Base-by-base conservation (phyloP, 305 asterid species). In the Striga hermonthica region DNA sequence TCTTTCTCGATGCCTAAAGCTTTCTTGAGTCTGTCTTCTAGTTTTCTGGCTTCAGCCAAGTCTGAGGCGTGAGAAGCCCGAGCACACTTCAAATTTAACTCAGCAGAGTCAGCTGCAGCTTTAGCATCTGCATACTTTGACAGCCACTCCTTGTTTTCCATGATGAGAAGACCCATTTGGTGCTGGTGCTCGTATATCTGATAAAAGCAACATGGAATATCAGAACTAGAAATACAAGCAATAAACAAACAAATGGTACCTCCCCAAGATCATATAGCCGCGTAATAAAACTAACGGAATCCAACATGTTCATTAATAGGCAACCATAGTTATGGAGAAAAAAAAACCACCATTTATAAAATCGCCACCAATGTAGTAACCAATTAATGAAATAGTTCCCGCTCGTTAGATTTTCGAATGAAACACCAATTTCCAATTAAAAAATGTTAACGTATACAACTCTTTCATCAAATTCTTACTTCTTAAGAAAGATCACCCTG, bases 1-100 rank as follows among this genome's bases (percentile, higher is more conserved):
- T 94, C 99, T 78, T 86, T 88, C 88, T 94, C 98, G 67, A 94
- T 77, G 45, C 90, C 97, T 74, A 86, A 88, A 47, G 96, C 90
- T 75, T 85, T 94, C 83, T 81, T 90, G 75, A 94, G 80, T 78
- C 80, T 68, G 64, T 83, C 96, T 82, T 94, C 99, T 50, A 81
- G 80, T 70, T 85, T 94, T 81, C 69, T 88, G 22, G 93, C 83
- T 64, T 79, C 93, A 15, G 84, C 84, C 72, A 82, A 61, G 58
- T 86, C 89, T 5, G 87, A 75, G 11, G 67, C 74, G 65, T 70
- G 95, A 22, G 91, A 86, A 75, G 97, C 95, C 62, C 84, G 80
- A 64, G 79, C 86, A 0, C 85, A 78, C 76, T 74, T 94, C 58
- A 57, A 70, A 70, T 80, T 81, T 67, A 84, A 77, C 75, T 88